Base-by-base conservation (phyloP, 495 filamentous ascomycete species). In the Neurospora sp. region DNA sequence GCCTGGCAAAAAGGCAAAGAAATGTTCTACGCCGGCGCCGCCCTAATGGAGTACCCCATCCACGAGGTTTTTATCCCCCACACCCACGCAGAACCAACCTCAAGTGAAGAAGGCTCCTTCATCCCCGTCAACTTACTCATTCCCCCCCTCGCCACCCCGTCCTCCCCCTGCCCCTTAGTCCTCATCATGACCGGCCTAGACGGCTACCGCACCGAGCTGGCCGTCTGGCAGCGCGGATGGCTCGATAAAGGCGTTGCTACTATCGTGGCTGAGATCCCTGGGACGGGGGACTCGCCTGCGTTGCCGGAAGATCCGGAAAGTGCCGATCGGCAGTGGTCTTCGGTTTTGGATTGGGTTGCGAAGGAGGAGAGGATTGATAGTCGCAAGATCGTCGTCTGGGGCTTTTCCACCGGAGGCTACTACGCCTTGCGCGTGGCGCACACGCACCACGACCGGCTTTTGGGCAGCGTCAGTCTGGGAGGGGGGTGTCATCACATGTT, bases 241-340 rank as follows among this genome's bases (percentile, higher is more conserved):
- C 78, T 85, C 35, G 82, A 82, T 74, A 86, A 85, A 70, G 87
- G 85, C 69, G 88, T 84, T 79, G 89, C 84, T 14, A 85, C 79
- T 3, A 80, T 92, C 1, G 81, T 92, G 31, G 85, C 87, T 35
- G 92, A 94, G 81, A 92, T 94, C 73, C 92, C 91, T 0, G 92
- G 91, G 0, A 94, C 92, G 0, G 92, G 89, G 6, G 92, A 94
- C 78, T 91, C 85, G 62, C 92, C 92, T 16, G 90, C 91, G 0
- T 84, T 85, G 41, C 83, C 80, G 11, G 48, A 72, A 0, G 84
- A 86, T 46, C 81, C 85, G 0, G 73, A 76, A 7, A 78, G 77
- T 48, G 72, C 82, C 1, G 87, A 88, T 42, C 84, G 89, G 3
- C 83, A 87, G 35, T 93, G 89, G 90, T 78, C 78, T 5, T 90